These are phyloP conservation scores for Xylariaceae sp. DNA, from an alignment of 2,329 filamentous ascomycete species.

Conservation along the genomic window DNA sequence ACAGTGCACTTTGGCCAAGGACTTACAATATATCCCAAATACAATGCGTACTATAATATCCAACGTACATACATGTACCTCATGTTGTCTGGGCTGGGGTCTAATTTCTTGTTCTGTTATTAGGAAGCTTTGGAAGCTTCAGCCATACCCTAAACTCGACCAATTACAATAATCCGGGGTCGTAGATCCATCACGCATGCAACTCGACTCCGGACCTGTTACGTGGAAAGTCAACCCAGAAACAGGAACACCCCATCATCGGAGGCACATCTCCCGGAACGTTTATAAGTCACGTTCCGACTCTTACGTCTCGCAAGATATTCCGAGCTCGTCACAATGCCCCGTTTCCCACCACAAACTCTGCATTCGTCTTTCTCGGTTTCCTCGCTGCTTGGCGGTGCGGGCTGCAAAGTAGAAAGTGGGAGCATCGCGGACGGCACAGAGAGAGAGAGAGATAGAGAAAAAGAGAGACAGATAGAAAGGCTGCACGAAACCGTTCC, in stretches of 20 bases:
- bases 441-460: neutral
- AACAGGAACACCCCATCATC: constrained; percentile 13
- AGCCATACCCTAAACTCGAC: no score
- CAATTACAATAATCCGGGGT: no score
- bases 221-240: neutral
- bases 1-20: no score
- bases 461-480: no score
- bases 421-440: constrained; percentile 13
- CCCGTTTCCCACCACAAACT: constrained; percentile 9
- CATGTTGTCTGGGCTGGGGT: no score
- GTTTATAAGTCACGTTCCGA: constrained; percentile 11
- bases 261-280: constrained; percentile 27
- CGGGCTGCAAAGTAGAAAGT: constrained; percentile 9
- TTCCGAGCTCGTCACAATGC: constrained; percentile 12
- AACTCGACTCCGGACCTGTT: no score
- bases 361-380: constrained; percentile 7
- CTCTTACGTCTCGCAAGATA: neutral
- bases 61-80: no score
- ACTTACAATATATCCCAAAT: no score
- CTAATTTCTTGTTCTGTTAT: no score
- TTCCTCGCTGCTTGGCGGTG: constrained; percentile 10
- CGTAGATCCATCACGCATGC: neutral
- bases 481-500: no score
- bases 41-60: no score
- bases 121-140: no score